Conservation (phyloP, 768 basidiomycete species). For the Leccinum imitatum region DNA sequence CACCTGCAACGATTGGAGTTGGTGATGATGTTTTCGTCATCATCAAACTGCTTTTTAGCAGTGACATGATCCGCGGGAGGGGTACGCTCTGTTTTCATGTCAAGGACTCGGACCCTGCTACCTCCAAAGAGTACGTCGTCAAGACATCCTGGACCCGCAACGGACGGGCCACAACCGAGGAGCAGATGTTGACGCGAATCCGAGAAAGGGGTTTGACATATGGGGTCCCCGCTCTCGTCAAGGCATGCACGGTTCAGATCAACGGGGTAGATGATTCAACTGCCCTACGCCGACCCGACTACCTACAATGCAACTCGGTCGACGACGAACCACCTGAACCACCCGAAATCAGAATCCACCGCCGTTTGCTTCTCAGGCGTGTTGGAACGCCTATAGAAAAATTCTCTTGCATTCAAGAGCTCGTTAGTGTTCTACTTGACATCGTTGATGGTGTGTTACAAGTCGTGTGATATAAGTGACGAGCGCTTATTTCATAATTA, state of each 20-base stretch:
- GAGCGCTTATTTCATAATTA: not conserved
- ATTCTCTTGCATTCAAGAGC: not conserved
- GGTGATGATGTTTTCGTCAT: not conserved
- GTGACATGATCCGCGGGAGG: not conserved
- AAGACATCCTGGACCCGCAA: not conserved
- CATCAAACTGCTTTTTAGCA: not conserved
- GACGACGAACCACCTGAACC: not conserved
- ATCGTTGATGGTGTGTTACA: not conserved
- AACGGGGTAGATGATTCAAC: not conserved
- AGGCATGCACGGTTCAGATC: not conserved
- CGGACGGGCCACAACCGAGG: not conserved
- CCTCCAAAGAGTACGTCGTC: not conserved
- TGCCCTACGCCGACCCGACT: not conserved
- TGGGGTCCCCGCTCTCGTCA: not conserved
- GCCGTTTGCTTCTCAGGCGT: not conserved
- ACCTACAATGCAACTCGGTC: not conserved
- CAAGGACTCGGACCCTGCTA: no score
- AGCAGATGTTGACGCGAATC: not conserved
- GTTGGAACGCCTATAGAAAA: not conserved
- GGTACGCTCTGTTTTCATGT: not conserved
- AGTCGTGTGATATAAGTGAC: not conserved
- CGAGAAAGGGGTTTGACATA: not conserved
- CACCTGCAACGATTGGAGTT: not conserved
- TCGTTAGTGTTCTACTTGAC: not conserved
- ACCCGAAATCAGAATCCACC: not conserved